These are phyloP conservation scores for Parmelia sp. DNA, from an alignment of 495 filamentous ascomycete species.

Conservation along the genomic window DNA sequence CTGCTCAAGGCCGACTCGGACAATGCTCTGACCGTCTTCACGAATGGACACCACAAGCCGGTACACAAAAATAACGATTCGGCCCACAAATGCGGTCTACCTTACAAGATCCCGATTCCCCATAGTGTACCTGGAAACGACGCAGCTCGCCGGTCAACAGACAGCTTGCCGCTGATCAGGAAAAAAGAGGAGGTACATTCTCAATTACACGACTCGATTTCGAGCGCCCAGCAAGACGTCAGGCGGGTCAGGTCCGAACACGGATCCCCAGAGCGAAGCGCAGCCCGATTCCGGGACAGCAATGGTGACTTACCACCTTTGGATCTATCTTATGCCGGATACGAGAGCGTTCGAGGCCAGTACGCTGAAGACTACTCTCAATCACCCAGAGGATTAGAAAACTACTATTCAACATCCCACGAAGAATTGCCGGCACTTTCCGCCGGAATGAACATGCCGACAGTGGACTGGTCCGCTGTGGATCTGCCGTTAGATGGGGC, in stretches of 20 bases:
- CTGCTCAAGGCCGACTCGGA: slow-evolving; percentile 78
- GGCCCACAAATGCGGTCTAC: slow-evolving; percentile 72
- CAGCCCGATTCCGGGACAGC: slow-evolving; percentile 52
- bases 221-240: slow-evolving; percentile 42
- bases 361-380: slow-evolving; percentile 40
- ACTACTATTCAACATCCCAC: slow-evolving; percentile 39
- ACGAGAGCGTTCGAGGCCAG: slow-evolving; percentile 46
- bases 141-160: slow-evolving; percentile 60
- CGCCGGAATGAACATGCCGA: slow-evolving; percentile 54
- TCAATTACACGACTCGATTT: slow-evolving; percentile 37
- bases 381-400: slow-evolving; percentile 34
- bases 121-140: slow-evolving; percentile 61
- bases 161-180: slow-evolving; percentile 54
- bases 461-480: slow-evolving; percentile 70
- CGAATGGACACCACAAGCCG: slow-evolving; percentile 91
- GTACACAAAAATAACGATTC: slow-evolving; percentile 81
- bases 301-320: slow-evolving; percentile 59
- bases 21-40: slow-evolving; percentile 72
- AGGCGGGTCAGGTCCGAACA: slow-evolving; percentile 61
- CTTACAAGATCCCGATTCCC: slow-evolving; percentile 71
- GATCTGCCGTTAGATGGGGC: slow-evolving; percentile 50
- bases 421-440: slow-evolving; percentile 61
- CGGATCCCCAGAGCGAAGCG: slow-evolving; percentile 58
- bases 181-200: slow-evolving; percentile 35
- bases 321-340: slow-evolving; percentile 52